Evolutionary conservation across 2,329 filamentous ascomycete genomes (phyloP).

Genomic region (Diaporthe batatas): DNA sequence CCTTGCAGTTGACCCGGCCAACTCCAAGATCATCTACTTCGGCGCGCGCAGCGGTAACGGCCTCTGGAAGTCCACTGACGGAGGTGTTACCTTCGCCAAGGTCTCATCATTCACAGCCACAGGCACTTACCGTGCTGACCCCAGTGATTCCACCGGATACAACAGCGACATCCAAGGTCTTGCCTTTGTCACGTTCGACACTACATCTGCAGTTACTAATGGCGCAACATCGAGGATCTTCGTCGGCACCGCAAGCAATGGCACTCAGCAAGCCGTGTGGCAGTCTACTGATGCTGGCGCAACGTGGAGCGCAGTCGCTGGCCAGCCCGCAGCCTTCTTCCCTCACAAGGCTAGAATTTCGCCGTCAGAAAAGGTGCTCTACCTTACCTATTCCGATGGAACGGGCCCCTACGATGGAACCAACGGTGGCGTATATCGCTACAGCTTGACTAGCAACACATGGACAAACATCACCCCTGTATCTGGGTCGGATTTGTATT

Average conservation of each 20-base stretch:
- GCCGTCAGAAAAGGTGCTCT: slow-evolving; percentile 64
- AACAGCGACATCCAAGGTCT: slow-evolving; percentile 63
- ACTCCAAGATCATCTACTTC: slow-evolving; percentile 69
- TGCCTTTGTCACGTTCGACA: slow-evolving; percentile 68
- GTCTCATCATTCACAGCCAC: slow-evolving; percentile 65
- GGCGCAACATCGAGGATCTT: slow-evolving; percentile 69
- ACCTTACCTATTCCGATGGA: slow-evolving; percentile 67
- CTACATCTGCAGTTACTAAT: slow-evolving; percentile 59
- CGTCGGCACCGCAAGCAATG: slow-evolving; percentile 67
- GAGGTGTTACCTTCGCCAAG: slow-evolving; percentile 66
- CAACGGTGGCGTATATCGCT: slow-evolving; percentile 66
- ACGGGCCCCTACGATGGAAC: slow-evolving; percentile 70
- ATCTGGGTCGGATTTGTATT: slow-evolving; percentile 60
- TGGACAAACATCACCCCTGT: slow-evolving; percentile 71
- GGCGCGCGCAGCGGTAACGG: slow-evolving; percentile 71
- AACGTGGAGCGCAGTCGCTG: slow-evolving; percentile 64
- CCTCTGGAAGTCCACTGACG: slow-evolving; percentile 69
- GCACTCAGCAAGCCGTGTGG: slow-evolving; percentile 63
- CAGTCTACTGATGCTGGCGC: slow-evolving; percentile 66
- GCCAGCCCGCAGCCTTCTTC: slow-evolving; percentile 64
- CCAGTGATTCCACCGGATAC: slow-evolving; percentile 59
- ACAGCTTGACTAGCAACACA: slow-evolving; percentile 60
- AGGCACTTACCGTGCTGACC: slow-evolving; percentile 62
- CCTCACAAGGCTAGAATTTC: slow-evolving; percentile 68
- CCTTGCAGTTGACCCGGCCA: slow-evolving; percentile 69